Evolutionary conservation across 371 early-diverging fungal species (phyloP), one percentile per base, ranked within the genome.

Genomic region (Mortierella sp.): DNA sequence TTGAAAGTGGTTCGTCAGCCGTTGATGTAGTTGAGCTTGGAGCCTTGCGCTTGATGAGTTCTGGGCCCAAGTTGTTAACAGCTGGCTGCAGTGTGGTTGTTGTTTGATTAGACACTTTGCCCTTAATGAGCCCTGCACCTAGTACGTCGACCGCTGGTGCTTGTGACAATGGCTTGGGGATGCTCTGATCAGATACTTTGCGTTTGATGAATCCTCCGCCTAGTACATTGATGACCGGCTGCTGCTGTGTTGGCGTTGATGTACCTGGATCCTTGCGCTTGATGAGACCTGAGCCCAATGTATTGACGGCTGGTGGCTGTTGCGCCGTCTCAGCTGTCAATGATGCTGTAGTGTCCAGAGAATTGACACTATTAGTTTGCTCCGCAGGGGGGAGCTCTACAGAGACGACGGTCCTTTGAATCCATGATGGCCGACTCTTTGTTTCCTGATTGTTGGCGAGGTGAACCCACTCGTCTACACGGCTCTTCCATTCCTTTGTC

Each of bases 41-140:
- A 0, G 22, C 41, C 51, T 72, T 67, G 46, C 71, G 66, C 41
- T 59, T 57, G 37, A 67, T 73, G 14, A 67, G 37, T 2, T 59
- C 45, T 6, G 63, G 28, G 29, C 57, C 52, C 43, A 73, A 27
- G 1, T 50, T 27, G 37, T 67, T 67, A 12, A 63, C 67, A n/a
- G 54, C 37, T 16, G 2, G 49, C 6, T 3, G 14, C 40, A 41
- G 57, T 25, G 25, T 57, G 57, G 41, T 54, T 57, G 27, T 58
- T 62, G 40, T 58, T 69, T 27, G 58, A 31, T 31, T 59, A 54
- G 1, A 37, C 6, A 13, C 8, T 37, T 37, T 37, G 37, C 37
- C 8, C 37, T 37, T 37, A 13, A 37, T 37, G 37, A 37, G n/a
- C n/a, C n/a, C n/a, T n/a, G n/a, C n/a, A n/a, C n/a, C n/a, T n/a